phyloP scores from a whole-genome alignment of 306 rosid species.

The Rubus idaeus region DNA sequence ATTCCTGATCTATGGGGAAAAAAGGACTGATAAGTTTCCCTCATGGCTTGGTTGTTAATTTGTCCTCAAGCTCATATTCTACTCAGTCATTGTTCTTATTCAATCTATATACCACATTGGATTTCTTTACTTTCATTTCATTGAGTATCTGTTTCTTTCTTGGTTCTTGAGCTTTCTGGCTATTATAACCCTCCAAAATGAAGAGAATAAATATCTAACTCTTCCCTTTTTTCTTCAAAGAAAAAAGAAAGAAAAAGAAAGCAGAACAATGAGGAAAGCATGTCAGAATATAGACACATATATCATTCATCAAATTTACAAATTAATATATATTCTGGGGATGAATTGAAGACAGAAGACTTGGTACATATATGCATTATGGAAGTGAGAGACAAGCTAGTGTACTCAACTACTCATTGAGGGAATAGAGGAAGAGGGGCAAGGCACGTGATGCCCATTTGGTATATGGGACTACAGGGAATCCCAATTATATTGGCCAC shows the following conservation, averaged over 20 bases:
- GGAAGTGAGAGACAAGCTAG: slow-evolving; percentile 31
- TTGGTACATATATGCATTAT: neutral
- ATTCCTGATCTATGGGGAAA: slow-evolving; percentile 33
- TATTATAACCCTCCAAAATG: neutral
- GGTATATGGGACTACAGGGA: slow-evolving; percentile 26
- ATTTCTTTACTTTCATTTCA: slow-evolving; percentile 11
- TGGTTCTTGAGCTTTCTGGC: neutral
- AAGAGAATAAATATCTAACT: neutral
- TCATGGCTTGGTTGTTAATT: slow-evolving; percentile 42
- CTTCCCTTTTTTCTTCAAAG: neutral
- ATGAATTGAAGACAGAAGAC: neutral
- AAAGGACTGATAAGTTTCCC: slow-evolving; percentile 25
- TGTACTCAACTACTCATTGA: neutral
- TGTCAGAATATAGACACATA: neutral
- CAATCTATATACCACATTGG: slow-evolving; percentile 6
- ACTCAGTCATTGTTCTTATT: slow-evolving; percentile 37
- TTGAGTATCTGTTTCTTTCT: slow-evolving; percentile 5
- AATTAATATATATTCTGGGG: neutral
- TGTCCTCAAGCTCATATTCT: slow-evolving; percentile 32
- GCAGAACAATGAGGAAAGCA: neutral
- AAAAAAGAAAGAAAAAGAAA: neutral
- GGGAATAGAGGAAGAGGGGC: neutral
- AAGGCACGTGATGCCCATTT: slow-evolving; percentile 56
- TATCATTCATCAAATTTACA: neutral
- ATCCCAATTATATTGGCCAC: slow-evolving; percentile 7